Evolutionary conservation across 2,329 filamentous ascomycete genomes (phyloP), one percentile per base, ranked within the genome.

Genomic region (Xylariaceae sp.): DNA sequence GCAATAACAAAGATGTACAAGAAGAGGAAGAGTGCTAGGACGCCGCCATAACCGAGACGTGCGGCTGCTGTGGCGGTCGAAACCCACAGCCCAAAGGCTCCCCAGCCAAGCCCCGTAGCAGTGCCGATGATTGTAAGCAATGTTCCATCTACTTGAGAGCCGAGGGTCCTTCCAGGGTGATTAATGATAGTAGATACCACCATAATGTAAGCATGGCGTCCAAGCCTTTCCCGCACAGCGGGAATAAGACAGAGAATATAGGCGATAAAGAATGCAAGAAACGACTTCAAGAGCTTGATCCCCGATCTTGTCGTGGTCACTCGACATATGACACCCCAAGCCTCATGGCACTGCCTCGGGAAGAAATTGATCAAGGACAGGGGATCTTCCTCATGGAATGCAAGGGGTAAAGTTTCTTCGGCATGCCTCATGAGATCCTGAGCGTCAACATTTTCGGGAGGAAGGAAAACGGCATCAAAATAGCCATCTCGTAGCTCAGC

Each of bases 131-230:
- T 77, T 4, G 81, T 84, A 16, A 81, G 66, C 35, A 82, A 50
- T 3, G 77, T 68, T 2, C 82, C 82, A 62, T 85, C 82, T 18
- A 85, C 65, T 59, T 85, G 82, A 10, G 81, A 77, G 5, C 82
- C 82, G 45, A 84, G 61, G 1, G 80, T 77, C 30, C 82, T 74
- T 18, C 78, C 80, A 3, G 82, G 75, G 59, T 85, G 82, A 53
- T 84, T 85, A 37, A 85, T 61, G 16, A 84, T 75, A n/a, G 78
- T 72, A 2, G 82, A 84, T 41, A 85, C 66, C 3, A 74, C 77
- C 73, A 83, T 79, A 54, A 85, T 75, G 59, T 83, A 84, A 57
- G 73, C 74, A 59, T 83, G 80, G 13, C 69, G 73, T 2, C 82
- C 82, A 3, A 85, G 70, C 75, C 76, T 81, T n/a, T 65, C 51